Evolutionary conservation across 2,329 filamentous ascomycete genomes (phyloP), one percentile per base, ranked within the genome.

Genomic region (Magnaporthiopsis poae): DNA sequence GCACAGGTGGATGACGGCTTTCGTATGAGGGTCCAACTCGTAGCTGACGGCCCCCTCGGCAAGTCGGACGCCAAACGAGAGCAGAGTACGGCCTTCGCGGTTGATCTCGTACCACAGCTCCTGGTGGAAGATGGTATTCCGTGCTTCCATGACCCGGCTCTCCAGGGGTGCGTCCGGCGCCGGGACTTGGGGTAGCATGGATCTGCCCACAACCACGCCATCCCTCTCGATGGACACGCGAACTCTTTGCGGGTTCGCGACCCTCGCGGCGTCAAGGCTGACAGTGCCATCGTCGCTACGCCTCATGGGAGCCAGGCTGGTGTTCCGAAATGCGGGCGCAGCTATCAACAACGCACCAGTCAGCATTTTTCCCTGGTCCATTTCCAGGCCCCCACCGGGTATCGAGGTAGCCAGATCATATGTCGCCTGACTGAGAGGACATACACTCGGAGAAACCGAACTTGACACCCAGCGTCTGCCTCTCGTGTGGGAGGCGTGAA

Each of bases 101-200:
- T 89, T 88, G 68, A 98, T 81, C 77, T 99, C 95, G 71, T 96
- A 88, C 84, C 92, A 97, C 1, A 99, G 79, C 74, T 99, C 95
- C 73, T 93, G 88, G 35, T 90, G 87, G 71, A 91, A 92, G 27
- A 94, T 82, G 64, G 90, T 91, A 75, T 95, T 90, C 67, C 91
- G 84, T 2, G 91, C 90, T 71, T 90, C 86, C 25, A 88, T 84
- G 39, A 96, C 90, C 12, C 88, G 83, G 36, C 86, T 81, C 70
- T 91, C 86, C 11, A 93, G 79, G 1, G 84, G 80, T 2, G 83
- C 81, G 56, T 88, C 83, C 52, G 86, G 82, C 33, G 81, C 80
- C 5, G 86, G 77, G 1, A 83, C 81, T 60, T 81, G 79, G 4
- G 84, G 84, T 12, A 82, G 73, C 36, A 75, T 73, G 13, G 82